A percentile compares a stretch with the other conserved stretches of the same genome.
Conservation (phyloP, 2,329 filamentous ascomycete genomes). For the Epichloe festucae region DNA sequence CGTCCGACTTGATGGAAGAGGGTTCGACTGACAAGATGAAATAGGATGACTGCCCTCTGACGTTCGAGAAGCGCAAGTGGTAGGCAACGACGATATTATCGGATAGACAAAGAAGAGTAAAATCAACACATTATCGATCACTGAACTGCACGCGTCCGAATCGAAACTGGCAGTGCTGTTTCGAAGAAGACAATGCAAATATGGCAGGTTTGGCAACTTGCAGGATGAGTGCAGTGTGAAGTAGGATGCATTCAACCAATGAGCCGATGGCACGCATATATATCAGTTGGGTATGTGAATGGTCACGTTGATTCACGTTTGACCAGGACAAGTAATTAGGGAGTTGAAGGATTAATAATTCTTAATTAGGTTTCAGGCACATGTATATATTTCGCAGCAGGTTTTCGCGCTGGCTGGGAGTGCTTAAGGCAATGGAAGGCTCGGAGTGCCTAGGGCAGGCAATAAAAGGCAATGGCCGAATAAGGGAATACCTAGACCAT, state of each 20-base stretch:
- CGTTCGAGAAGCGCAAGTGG: constrained; percentile 47
- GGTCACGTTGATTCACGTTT: constrained; percentile 1
- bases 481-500: no score
- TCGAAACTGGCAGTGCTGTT: not conserved
- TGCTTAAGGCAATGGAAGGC: no score
- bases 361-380: constrained; percentile 2
- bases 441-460: no score
- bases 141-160: no score
- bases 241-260: not conserved
- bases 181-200: not conserved
- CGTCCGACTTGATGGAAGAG: no score
- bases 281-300: constrained; percentile 1
- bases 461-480: no score
- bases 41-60: constrained; percentile 73
- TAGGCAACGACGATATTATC: constrained; percentile 12
- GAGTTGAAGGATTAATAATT: constrained; percentile 2
- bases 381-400: constrained; percentile 2
- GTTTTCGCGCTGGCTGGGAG: not conserved
- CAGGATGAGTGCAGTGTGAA: not conserved
- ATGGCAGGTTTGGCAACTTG: not conserved
- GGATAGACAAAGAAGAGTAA: not conserved
- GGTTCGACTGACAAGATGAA: not conserved
- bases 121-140: no score
- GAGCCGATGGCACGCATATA: constrained; percentile 3
- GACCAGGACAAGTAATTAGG: not conserved